Conservation (phyloP, 2,329 filamentous ascomycete genomes). For the Colletotrichum higginsianum region DNA sequence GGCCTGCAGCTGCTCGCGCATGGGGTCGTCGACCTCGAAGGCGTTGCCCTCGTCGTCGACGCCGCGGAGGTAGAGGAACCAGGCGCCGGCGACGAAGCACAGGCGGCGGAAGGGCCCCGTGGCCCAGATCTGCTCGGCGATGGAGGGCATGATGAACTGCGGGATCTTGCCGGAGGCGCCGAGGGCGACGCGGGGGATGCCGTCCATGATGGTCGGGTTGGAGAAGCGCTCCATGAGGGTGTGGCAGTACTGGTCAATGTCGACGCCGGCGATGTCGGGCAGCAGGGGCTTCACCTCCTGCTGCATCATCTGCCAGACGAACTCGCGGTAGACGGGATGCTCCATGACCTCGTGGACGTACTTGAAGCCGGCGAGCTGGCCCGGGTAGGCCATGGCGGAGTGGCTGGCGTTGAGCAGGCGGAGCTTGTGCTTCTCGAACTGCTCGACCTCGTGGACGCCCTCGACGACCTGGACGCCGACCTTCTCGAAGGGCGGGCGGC, state of each 20-base stretch:
- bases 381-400: constrained; percentile 66
- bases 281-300: constrained; percentile 67
- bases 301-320: constrained; percentile 70
- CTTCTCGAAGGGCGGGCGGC: constrained; percentile 66
- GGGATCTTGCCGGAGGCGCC: constrained; percentile 69
- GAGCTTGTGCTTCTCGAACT: constrained; percentile 71
- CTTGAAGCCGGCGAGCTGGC: constrained; percentile 66
- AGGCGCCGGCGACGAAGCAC: constrained; percentile 63
- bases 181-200: constrained; percentile 66
- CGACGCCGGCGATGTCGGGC: constrained; percentile 64
- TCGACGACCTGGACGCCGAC: constrained; percentile 67
- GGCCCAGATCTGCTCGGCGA: constrained; percentile 63
- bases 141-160: constrained; percentile 65
- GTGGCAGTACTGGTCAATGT: constrained; percentile 67
- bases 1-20: constrained; percentile 63
- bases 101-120: constrained; percentile 62
- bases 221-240: constrained; percentile 69
- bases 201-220: constrained; percentile 70
- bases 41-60: constrained; percentile 62
- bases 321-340: constrained; percentile 62
- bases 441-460: constrained; percentile 66
- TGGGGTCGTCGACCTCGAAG: constrained; percentile 62
- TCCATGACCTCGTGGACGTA: constrained; percentile 70
- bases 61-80: constrained; percentile 68
- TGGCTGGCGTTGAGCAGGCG: constrained; percentile 68